Evolutionary conservation across 768 basidiomycete species (phyloP), one percentile per base, ranked within the genome.

Genomic region (Hygrophorus pudorinus): DNA sequence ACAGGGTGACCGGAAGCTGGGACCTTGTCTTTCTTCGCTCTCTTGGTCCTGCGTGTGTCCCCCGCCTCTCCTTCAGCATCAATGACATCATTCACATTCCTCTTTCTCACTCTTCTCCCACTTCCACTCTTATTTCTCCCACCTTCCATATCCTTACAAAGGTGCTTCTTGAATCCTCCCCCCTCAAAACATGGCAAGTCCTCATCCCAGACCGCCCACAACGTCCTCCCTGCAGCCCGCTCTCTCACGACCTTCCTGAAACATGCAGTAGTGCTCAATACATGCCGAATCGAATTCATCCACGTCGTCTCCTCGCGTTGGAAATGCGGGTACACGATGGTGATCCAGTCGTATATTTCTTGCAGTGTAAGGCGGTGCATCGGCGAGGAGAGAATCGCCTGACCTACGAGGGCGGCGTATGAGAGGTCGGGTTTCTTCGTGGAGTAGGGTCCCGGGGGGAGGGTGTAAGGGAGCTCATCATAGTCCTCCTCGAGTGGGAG

Each of bases 271-370:
- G 92, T 89, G 51, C 87, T 91, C 18, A 98, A 73, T 38, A 93
- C 92, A 62, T 98, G 93, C n/a, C 94, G 78, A 48, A 98, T 90
- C 44, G 90, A 93, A 62, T 96, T 96, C 79, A 93, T 92, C 94
- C 94, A 98, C 5, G 91, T 94, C 3, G 84, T 77, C 55, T 97
- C 92, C 16, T 85, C 84, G 46, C 86, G 83, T 62, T 90, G 89
- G 66, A 89, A 99, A 58, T 82, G 81, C 5, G 96, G 93, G 63
- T 91, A 93, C 7, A 88, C 87, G 33, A 85, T 86, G 37, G 88
- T 89, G 55, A 99, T 93, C 76, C 79, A 99, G 58, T 88, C 83
- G 57, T 98, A 98, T 51, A 99, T 96, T 59, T 98, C 91, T 59
- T 93, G 87, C 18, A 98, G 71, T 2, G 90, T 90, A 41, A 97